Evolutionary conservation across 1,284 basidiomycete species (phyloP), one percentile per base, ranked within the genome.

Genomic region (Puccinia horiana): DNA sequence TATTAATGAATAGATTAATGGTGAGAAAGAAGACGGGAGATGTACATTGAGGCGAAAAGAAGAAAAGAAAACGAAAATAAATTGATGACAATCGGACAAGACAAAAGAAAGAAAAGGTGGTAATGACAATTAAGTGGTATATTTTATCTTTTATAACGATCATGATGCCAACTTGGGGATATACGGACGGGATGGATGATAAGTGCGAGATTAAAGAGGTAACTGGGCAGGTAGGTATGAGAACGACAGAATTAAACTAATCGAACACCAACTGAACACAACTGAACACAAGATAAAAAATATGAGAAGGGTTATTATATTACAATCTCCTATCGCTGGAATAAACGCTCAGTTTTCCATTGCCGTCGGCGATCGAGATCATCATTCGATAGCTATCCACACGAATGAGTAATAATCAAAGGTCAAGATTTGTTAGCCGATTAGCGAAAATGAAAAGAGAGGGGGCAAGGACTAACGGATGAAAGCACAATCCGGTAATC

Each of bases 401-500:
- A 56, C 47, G 9, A 74, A 32, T 4, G 16, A 56, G 32, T 35
- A 56, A 16, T 5, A 52, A 40, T 23, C 14, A 37, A 56, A 54
- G 18, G 32, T 29, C n/a, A 70, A 49, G 16, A 70, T 20, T 1
- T 29, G 0, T 70, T 8, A 23, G 8, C 35, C 6, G 16, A 8
- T 18, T 23, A 20, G 9, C 12, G 29, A 70, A 40, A 16, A 29
- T 9, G 2, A 20, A 18, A 14, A 35, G 16, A 32, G 32, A n/a
- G 52, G 32, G 58, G 32, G 42, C 35, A 52, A 29, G 69, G 37
- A 73, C 79, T 47, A 5, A 81, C 79, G 79, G 69, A 70, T 81
- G 79, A 74, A 81, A 73, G n/a, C 52, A 58, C 23, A 81, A 44
- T 32, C 67, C 67, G n/a, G 79, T 81, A 14, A 81, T 72, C n/a